Base-by-base conservation (phyloP, 257 asterid species). In the Striga asiatica region DNA sequence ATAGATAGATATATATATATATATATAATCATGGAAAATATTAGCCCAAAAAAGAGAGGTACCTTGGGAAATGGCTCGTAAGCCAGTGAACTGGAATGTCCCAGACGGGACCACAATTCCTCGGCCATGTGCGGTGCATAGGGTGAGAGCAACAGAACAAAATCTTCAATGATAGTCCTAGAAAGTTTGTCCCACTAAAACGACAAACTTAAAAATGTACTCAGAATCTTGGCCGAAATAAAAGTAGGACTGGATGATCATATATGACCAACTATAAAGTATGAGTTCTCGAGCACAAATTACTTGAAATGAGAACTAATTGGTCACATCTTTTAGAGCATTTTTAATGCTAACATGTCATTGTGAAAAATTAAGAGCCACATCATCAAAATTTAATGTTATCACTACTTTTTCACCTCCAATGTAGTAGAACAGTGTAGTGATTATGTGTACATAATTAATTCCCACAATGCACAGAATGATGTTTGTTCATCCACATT, bases 111-210 rank as follows among this genome's bases (percentile, higher is more conserved):
- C 98, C 98, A 91, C 19, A 91, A 83, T 84, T 92, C 97, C 79
- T 92, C 98, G 1, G 95, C 80, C 85, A 84, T 78, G 80, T 92
- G 98, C 50, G 98, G 98, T 51, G 98, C 97, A 57, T 92, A 92
- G 6, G 98, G 98, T 16, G 98, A 79, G 58, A 92, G 93, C 78
- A 92, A 54, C 52, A 92, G 60, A 34, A 84, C 87, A 65, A 84
- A 92, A 59, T 79, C 74, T 69, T 82, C 93, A 32, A 80, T 54
- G 17, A 82, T 51, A 25, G 84, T 65, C 62, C 76, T 72, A 27
- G 98, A 95, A 71, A 92, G 88, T 65, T 80, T 88, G 52, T 92
- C 94, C 97, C 98, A 92, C 97, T 91, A 47, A 20, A 71, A 67
- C 61, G 70, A 37, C 52, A 62, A 69, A 45, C 4, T 14, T 6